Base-by-base conservation (phyloP, 148 eudicot species). In the Nepenthes mirabilis region DNA sequence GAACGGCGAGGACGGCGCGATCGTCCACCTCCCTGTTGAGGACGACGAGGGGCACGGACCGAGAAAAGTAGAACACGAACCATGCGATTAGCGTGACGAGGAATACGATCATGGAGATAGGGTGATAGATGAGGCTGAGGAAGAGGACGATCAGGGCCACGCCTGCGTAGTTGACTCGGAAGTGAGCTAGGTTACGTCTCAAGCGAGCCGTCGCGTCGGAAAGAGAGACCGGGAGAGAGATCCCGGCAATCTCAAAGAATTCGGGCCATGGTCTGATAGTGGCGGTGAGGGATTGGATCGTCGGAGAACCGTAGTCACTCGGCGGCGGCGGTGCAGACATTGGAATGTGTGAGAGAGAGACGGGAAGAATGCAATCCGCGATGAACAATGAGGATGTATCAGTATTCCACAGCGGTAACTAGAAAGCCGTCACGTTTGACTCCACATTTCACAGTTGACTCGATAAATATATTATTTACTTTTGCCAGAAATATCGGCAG, bases 141-240 rank as follows among this genome's bases (percentile, higher is more conserved):
- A 78, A 56, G 73, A 76, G 68, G 43, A 80, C 45, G 33, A 57
- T 0, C 43, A 73, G 56, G 9, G 71, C n/a, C 56, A 79, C 60
- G 62, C 55, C 34, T 37, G 70, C 58, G 72, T 84, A 84, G 72
- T 84, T 84, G 75, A 73, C 47, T 65, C 68, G 82, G 75, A 77
- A 84, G 72, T 62, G 53, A 50, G 37, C 47, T 63, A 84, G 68
- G 77, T 84, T 84, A 14, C 55, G 65, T 1, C 1, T 10, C 23
- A 79, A 40, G 12, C 82, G 84, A 43, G 70, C 33, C 14, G 67
- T 61, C 62, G 75, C 49, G 11, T 82, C 86, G 65, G 70, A 55
- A 70, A 77, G 37, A 56, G 80, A 68, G 61, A 60, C 23, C 2
- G 90, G 90, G 48, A 72, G 52, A 5, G 75, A 52, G 58, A 79